Percentiles rank a stretch among this genome's conserved stretches.
Conservation (phyloP, 805 yeast species). For the Ogataea sp. region DNA sequence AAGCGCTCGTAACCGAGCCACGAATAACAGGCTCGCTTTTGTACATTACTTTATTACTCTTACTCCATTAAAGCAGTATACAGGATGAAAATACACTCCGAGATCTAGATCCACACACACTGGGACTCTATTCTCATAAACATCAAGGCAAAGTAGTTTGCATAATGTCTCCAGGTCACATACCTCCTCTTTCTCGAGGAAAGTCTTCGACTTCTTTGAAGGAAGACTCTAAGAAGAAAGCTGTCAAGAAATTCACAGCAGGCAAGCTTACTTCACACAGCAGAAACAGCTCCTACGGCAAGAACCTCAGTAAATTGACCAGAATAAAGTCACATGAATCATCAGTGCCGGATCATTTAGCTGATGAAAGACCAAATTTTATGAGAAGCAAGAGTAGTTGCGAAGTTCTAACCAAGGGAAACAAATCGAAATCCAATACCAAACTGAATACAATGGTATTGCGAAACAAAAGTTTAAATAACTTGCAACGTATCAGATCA, state of each 20-base stretch:
- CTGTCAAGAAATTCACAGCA: constrained; percentile 25
- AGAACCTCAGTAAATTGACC: constrained; percentile 24
- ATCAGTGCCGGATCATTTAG: neutral
- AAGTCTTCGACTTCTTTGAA: constrained; percentile 19
- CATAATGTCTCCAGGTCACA: constrained; percentile 7
- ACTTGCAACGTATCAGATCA: constrained; percentile 17
- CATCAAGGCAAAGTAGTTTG: neutral
- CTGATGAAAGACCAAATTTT: constrained; percentile 15
- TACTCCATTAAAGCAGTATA: too few species aligned
- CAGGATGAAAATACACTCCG: too few species aligned
- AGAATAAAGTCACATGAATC: constrained; percentile 22
- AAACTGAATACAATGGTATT: constrained; percentile 7
- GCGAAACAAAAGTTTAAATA: constrained; percentile 18
- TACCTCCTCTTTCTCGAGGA: constrained; percentile 12
- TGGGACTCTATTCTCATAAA: too few species aligned
- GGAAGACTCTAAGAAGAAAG: constrained; percentile 20
- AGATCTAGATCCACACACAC: too few species aligned
- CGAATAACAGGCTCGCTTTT: too few species aligned
- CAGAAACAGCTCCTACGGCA: constrained; percentile 27
- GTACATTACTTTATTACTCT: too few species aligned
- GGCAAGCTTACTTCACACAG: constrained; percentile 19
- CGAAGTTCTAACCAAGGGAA: constrained; percentile 8
- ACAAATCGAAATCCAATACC: constrained; percentile 9
- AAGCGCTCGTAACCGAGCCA: neutral
- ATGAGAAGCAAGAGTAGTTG: constrained; percentile 19